Conservation (phyloP, 129 eudicot species). For the Arctium minus region DNA sequence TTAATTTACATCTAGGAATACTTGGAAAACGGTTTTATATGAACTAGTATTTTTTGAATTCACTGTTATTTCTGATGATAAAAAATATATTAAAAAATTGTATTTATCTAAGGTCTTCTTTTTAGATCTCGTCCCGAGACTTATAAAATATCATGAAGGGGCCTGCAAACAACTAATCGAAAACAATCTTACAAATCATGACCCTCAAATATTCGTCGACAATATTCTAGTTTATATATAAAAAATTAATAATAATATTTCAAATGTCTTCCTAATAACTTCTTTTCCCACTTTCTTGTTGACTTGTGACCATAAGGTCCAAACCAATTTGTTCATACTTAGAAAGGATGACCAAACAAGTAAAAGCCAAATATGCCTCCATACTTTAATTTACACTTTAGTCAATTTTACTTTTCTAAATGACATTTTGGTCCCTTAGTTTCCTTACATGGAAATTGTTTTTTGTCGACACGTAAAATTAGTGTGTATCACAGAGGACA, state of each 20-base stretch:
- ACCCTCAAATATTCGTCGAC: background rate
- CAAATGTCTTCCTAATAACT: background rate
- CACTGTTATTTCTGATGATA: too few species aligned
- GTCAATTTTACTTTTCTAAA: background rate
- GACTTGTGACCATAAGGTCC: conserved; percentile 30
- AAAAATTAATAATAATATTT: background rate
- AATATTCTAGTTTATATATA: background rate
- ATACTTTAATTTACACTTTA: background rate
- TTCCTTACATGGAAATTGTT: background rate
- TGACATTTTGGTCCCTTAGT: background rate
- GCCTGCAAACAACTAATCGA: background rate
- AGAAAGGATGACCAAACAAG: conserved; percentile 11
- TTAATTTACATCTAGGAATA: too few species aligned
- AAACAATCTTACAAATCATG: too few species aligned
- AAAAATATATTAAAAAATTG: too few species aligned
- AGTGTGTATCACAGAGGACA: background rate
- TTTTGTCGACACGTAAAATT: background rate
- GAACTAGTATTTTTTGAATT: too few species aligned
- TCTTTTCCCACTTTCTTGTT: conserved; percentile 32
- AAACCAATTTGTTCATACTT: conserved; percentile 24
- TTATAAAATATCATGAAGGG: too few species aligned
- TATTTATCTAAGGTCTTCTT: too few species aligned
- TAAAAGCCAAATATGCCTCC: conserved; percentile 4
- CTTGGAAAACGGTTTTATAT: too few species aligned
- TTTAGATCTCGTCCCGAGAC: too few species aligned